A percentile compares a stretch with the other conserved stretches of the same genome.
phyloP scores from a whole-genome alignment of 176 grass and related monocot genomes.

The Elaeis guineensis region DNA sequence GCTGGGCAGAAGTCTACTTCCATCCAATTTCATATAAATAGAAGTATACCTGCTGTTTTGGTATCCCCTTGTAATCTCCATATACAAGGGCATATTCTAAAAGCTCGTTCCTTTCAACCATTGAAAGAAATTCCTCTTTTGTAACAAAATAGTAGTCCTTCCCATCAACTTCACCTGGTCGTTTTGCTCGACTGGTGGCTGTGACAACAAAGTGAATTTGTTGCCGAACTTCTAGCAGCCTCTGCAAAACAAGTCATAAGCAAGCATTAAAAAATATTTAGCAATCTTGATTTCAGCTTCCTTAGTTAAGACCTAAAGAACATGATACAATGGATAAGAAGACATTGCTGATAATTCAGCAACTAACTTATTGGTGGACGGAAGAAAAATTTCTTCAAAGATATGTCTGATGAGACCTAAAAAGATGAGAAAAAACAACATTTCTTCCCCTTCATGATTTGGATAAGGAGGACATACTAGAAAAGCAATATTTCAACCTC shows the following conservation, averaged over 20 bases:
- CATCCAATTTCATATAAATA: background rate
- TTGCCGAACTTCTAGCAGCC: constrained; percentile 67
- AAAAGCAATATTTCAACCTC: no score
- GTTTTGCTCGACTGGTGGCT: constrained; percentile 56
- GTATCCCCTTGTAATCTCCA: constrained; percentile 90
- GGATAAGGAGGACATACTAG: no score
- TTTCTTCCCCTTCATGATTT: no score
- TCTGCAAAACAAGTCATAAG: constrained; percentile 21
- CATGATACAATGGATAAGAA: no score
- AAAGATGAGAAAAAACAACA: no score
- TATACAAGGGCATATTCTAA: constrained; percentile 90
- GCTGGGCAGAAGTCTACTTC: no score
- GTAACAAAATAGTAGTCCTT: constrained; percentile 91
- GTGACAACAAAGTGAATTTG: constrained; percentile 81
- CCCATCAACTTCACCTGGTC: constrained; percentile 71
- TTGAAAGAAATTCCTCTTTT: constrained; percentile 74
- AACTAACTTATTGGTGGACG: no score
- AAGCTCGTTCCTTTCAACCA: constrained; percentile 82
- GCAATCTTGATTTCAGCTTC: no score
- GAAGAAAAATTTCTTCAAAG: no score
- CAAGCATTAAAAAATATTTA: background rate
- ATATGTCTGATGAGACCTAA: no score
- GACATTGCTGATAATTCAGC: no score
- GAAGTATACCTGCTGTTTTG: constrained; percentile 76
- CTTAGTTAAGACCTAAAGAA: no score